Conservation (phyloP, 768 basidiomycete species). For the Calocybe indica region DNA sequence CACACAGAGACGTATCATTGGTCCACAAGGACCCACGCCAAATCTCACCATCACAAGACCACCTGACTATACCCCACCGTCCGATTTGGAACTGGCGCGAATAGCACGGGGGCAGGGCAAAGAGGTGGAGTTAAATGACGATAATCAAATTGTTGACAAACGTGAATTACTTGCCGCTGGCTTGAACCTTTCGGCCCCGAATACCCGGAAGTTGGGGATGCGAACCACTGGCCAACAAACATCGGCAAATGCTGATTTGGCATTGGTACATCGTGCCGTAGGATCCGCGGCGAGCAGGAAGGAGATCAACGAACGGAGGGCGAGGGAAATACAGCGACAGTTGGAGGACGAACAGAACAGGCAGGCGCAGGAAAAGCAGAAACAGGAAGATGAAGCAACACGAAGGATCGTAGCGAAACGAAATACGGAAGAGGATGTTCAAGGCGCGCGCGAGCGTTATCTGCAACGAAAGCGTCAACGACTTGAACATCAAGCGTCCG, state of each 20-base stretch:
- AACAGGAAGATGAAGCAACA: slow-evolving; percentile 56
- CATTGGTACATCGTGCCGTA: slow-evolving; percentile 64
- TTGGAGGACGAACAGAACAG: slow-evolving; percentile 70
- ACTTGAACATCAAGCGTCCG: slow-evolving; percentile 39
- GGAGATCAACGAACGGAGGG: slow-evolving; percentile 83
- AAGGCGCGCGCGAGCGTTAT: slow-evolving; percentile 71
- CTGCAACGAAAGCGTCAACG: slow-evolving; percentile 75
- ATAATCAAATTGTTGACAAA: slow-evolving; percentile 96
- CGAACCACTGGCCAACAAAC: slow-evolving; percentile 21
- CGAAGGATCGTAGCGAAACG: slow-evolving; percentile 65
- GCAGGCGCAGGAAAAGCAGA: slow-evolving; percentile 46
- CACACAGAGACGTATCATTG: slow-evolving; percentile 51
- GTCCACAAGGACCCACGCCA: slow-evolving; percentile 55
- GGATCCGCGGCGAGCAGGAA: slow-evolving; percentile 74
- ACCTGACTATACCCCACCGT: slow-evolving; percentile 49
- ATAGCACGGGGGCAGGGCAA: slow-evolving; percentile 71
- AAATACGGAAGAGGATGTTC: slow-evolving; percentile 69
- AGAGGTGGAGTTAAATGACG: slow-evolving; percentile 91
- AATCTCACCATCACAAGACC: slow-evolving; percentile 79
- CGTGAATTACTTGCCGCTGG: slow-evolving; percentile 89
- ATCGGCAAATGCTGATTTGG: slow-evolving; percentile 21
- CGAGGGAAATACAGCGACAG: slow-evolving; percentile 72
- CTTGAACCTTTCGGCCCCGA: slow-evolving; percentile 81
- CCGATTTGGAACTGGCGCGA: slow-evolving; percentile 71
- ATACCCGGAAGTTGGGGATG: slow-evolving; percentile 65